These are phyloP conservation scores for Postia placenta DNA, from an alignment of 768 basidiomycete species.

Conservation along the genomic window DNA sequence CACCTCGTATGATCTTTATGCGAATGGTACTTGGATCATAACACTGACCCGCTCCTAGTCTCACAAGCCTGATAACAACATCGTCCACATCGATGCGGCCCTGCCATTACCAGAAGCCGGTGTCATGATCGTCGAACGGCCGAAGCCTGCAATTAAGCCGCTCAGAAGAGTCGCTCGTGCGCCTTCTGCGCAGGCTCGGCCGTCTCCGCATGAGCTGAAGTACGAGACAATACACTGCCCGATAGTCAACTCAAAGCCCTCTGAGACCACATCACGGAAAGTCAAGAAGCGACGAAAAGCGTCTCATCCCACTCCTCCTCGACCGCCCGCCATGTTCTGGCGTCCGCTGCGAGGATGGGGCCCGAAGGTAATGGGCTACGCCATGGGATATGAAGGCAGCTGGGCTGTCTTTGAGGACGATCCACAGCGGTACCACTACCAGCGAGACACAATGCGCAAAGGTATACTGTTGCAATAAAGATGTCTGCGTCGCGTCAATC, in stretches of 20 bases:
- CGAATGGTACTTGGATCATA: background rate
- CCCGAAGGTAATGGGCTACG: slow-evolving; percentile 25
- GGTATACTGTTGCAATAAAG: slow-evolving; percentile 1
- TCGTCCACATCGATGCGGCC: background rate
- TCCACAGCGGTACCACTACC: slow-evolving; percentile 12
- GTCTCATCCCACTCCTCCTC: background rate
- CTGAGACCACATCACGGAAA: background rate
- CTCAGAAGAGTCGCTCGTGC: background rate
- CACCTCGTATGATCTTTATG: slow-evolving; percentile 15
- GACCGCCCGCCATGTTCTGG: slow-evolving; percentile 21
- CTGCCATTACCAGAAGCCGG: background rate
- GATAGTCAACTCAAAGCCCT: slow-evolving; percentile 2
- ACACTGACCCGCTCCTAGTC: background rate
- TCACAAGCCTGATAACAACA: background rate
- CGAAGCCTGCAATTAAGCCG: background rate
- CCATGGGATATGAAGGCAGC: slow-evolving; percentile 25
- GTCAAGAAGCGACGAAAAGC: slow-evolving; percentile 5
- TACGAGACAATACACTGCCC: slow-evolving; percentile 12
- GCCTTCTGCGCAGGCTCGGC: slow-evolving; percentile 6
- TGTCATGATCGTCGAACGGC: slow-evolving; percentile 7
- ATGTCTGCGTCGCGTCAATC: no score
- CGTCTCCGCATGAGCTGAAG: slow-evolving; percentile 17
- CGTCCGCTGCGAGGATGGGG: slow-evolving; percentile 21
- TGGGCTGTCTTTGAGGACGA: slow-evolving; percentile 16
- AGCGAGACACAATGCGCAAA: slow-evolving; percentile 19